Evolutionary conservation across 78 protist genomes (phyloP).

Genomic region (Pigoraptor vietnamica): DNA sequence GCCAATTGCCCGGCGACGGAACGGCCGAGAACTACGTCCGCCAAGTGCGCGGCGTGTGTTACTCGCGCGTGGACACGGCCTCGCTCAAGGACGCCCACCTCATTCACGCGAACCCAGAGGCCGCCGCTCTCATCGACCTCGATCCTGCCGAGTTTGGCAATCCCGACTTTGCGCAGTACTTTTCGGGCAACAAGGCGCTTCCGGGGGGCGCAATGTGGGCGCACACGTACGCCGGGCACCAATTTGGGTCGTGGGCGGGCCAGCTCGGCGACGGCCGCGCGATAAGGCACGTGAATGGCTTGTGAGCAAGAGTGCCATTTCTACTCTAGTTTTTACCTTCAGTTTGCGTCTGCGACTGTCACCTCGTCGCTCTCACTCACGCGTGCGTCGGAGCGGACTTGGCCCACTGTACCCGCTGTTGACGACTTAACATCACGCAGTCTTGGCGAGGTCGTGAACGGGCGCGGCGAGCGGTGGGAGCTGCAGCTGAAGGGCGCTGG

Average conservation of each 20-base stretch:
- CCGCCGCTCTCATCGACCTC: not conserved
- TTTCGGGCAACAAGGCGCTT: not conserved
- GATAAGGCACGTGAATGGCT: conserved; percentile 22
- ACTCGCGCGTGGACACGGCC: not conserved
- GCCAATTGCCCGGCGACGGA: not conserved
- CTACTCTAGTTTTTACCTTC: not conserved
- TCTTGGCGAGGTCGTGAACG: not conserved
- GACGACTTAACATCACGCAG: no score
- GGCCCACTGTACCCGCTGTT: no score
- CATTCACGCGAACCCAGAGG: not conserved
- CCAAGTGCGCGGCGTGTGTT: not conserved
- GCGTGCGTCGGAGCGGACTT: no score
- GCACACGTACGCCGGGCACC: conserved; percentile 14
- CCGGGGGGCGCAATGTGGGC: not conserved
- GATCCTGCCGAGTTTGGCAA: not conserved
- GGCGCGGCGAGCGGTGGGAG: conserved; percentile 19
- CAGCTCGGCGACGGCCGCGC: conserved; percentile 86
- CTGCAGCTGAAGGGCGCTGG: conserved; percentile 75
- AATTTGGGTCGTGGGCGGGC: conserved; percentile 57
- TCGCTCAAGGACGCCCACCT: not conserved
- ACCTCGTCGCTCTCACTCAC: not conserved
- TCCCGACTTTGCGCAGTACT: not conserved
- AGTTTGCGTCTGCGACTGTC: no score
- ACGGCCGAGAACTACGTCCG: not conserved
- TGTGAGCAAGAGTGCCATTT: not conserved